A percentile compares a stretch with the other conserved stretches of the same genome.
These are phyloP conservation scores for Leishmania martiniquensis DNA, from an alignment of 208 protist species.

Conservation along the genomic window DNA sequence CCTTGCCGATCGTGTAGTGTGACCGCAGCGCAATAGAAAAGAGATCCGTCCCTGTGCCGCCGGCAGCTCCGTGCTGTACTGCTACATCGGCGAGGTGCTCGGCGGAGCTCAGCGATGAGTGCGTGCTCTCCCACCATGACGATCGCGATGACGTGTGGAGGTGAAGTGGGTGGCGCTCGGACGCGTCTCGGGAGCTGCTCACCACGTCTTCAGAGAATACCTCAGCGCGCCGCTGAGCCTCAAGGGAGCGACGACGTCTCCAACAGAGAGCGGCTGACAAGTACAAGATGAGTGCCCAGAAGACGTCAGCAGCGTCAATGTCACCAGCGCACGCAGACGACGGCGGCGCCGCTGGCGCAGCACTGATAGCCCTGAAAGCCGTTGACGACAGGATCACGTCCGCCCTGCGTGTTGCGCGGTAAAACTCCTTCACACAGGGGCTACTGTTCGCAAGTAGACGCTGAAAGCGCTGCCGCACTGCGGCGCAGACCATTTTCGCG, in stretches of 20 bases:
- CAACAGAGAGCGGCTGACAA: slow-evolving; percentile 19
- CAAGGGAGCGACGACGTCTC: slow-evolving; percentile 4
- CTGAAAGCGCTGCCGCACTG: slow-evolving; percentile 5
- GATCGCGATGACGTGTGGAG: neutral
- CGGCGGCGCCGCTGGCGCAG: neutral
- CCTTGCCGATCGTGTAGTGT: neutral
- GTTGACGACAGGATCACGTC: neutral
- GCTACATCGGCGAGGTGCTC: neutral
- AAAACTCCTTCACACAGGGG: neutral
- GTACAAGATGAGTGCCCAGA: slow-evolving; percentile 26
- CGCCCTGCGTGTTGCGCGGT: neutral
- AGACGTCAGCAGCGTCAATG: slow-evolving; percentile 19
- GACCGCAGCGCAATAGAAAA: neutral
- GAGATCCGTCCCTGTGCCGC: neutral
- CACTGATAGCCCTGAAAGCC: neutral
- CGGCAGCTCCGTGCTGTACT: neutral
- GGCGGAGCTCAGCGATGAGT: neutral
- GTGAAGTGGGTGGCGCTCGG: neutral
- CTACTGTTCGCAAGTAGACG: neutral
- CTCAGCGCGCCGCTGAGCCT: neutral
- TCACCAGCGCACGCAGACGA: neutral
- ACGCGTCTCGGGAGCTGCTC: slow-evolving; percentile 9
- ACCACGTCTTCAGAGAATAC: slow-evolving; percentile 6
- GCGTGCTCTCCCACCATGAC: slow-evolving; percentile 1
- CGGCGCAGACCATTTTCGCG: neutral